phyloP scores from a whole-genome alignment of 2,329 filamentous ascomycete species.

The Plenodomus lindquistii region DNA sequence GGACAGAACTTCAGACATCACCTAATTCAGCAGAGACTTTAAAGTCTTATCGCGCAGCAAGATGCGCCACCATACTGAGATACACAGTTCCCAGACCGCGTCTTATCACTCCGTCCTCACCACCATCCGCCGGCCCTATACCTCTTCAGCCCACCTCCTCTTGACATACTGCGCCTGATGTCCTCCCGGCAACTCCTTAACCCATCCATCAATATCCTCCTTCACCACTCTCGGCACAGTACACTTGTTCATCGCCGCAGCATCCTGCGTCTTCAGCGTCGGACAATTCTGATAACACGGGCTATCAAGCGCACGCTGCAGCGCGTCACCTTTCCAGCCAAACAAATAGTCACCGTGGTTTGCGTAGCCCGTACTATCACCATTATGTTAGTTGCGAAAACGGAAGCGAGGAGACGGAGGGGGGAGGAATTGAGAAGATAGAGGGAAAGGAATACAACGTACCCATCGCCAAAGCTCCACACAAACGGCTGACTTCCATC shows the following conservation, averaged over 20 bases:
- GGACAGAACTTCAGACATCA: too few species aligned
- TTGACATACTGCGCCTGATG: conserved; percentile 19
- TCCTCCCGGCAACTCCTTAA: conserved; percentile 19
- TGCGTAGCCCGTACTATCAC: conserved; percentile 48
- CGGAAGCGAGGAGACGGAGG: neutral
- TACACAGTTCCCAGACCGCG: neutral
- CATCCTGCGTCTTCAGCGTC: conserved; percentile 51
- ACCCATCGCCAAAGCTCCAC: conserved; percentile 40
- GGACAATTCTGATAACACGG: conserved; percentile 44
- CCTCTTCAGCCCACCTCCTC: conserved; percentile 11
- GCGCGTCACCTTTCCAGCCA: conserved; percentile 55
- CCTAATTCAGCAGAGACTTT: too few species aligned
- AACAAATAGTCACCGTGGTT: conserved; percentile 59
- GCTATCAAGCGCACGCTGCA: conserved; percentile 48
- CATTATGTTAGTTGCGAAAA: neutral
- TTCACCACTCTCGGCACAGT: conserved; percentile 51
- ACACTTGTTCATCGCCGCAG: conserved; percentile 54
- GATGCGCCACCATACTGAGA: too few species aligned
- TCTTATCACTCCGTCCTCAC: neutral
- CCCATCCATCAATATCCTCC: conserved; percentile 52
- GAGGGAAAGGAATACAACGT: neutral
- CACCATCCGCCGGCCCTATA: neutral
- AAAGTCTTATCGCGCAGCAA: too few species aligned
- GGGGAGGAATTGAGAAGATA: neutral
- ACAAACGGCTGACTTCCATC: conserved; percentile 39